Conservation (phyloP, 2,329 filamentous ascomycete genomes). For the Sclerotinia borealis region DNA sequence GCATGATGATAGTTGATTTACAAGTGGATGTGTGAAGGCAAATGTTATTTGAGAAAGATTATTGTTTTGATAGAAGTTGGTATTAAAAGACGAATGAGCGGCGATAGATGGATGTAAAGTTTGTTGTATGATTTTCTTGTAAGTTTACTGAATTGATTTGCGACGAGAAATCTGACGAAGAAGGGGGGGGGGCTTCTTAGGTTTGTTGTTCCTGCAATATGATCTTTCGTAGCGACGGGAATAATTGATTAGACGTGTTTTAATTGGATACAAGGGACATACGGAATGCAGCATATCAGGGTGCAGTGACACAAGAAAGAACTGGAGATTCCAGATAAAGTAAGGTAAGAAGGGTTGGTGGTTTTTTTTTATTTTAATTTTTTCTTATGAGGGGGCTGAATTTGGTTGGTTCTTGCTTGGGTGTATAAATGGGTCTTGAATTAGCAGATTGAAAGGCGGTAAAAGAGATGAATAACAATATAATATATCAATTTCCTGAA, state of each 20-base stretch:
- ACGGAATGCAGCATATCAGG: conserved; percentile 25
- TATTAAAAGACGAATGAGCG: not conserved
- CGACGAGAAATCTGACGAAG: conserved; percentile 20
- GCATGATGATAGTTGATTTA: conserved; percentile 52
- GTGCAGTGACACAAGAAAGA: conserved; percentile 6
- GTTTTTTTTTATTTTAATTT: not conserved
- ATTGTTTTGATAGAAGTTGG: not conserved
- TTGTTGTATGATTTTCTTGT: not conserved
- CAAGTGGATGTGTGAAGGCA: conserved; percentile 19
- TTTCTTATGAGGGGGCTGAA: not conserved
- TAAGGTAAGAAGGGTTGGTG: not conserved
- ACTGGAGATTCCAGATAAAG: conserved; percentile 9
- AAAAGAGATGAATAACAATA: not conserved
- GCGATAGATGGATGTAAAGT: not conserved
- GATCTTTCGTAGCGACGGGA: conserved; percentile 29
- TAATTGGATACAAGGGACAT: conserved; percentile 23
- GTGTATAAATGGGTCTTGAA: not conserved
- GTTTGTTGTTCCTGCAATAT: conserved; percentile 31
- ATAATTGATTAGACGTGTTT: conserved; percentile 16
- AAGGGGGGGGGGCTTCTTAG: conserved; percentile 15
- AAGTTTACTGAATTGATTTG: conserved; percentile 18
- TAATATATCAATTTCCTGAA: too few relatives aligned
- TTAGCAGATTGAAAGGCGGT: not conserved
- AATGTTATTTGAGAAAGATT: conserved; percentile 4
- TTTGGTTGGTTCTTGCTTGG: not conserved